Percentiles rank a stretch among this genome's conserved stretches.
Evolutionary conservation across 2,329 filamentous ascomycete species (phyloP).

Genomic region (Trichoderma simmonsii): DNA sequence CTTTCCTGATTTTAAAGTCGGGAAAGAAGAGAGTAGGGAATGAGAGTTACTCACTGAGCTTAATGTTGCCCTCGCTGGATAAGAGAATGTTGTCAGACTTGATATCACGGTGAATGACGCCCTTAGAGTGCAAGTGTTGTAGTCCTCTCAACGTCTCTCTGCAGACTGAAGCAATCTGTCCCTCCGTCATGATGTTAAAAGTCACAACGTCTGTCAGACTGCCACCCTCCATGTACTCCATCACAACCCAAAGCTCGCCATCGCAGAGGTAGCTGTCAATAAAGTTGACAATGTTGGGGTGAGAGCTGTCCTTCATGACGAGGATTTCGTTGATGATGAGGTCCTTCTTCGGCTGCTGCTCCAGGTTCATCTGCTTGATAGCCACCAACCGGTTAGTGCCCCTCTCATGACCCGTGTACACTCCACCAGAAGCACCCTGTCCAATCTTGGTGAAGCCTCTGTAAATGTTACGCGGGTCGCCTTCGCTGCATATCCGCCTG

Average conservation of each 20-base stretch:
- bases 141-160: conserved; percentile 87
- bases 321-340: conserved; percentile 98
- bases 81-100: conserved; percentile 98
- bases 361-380: conserved; percentile 99
- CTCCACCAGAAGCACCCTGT: conserved; percentile 93
- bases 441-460: conserved; percentile 90
- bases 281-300: conserved; percentile 99
- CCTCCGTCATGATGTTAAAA: conserved; percentile 98
- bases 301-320: conserved; percentile 98
- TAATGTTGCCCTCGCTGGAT: conserved; percentile 92
- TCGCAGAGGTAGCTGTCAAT: conserved; percentile 92
- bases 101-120: conserved; percentile 97
- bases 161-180: conserved; percentile 94
- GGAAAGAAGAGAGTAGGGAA: background rate
- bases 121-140: conserved; percentile 94
- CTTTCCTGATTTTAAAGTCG: too few species aligned
- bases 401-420: conserved; percentile 86
- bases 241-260: conserved; percentile 95
- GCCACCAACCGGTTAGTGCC: conserved; percentile 85
- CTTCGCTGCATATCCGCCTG: conserved; percentile 84
- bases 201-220: conserved; percentile 97
- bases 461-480: conserved; percentile 86
- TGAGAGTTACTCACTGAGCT: conserved; percentile 69
- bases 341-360: conserved; percentile 98
- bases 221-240: conserved; percentile 99